A percentile compares a stretch with the other conserved stretches of the same genome.
Evolutionary conservation across 2,329 filamentous ascomycete genomes (phyloP).

Genomic region (Xylariaceae sp.): DNA sequence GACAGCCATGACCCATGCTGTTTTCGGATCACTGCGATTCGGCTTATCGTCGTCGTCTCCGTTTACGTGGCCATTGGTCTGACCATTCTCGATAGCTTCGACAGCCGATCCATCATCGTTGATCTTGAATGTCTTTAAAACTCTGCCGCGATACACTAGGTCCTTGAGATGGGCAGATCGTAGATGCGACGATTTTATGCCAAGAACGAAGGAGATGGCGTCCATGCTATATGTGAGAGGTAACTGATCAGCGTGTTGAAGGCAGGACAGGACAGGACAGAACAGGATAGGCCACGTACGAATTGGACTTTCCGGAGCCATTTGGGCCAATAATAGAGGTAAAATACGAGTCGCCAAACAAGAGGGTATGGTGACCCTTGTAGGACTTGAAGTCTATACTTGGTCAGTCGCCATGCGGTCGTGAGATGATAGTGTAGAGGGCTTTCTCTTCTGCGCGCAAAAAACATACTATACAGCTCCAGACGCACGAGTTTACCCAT

Average conservation of each 20-base stretch:
- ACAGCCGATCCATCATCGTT: constrained; percentile 81
- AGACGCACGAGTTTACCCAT: constrained; percentile 97
- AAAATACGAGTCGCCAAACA: constrained; percentile 97
- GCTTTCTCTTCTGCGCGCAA: constrained; percentile 12
- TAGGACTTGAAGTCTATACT: constrained; percentile 89
- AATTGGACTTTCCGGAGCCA: constrained; percentile 99
- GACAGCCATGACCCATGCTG: constrained; percentile 98
- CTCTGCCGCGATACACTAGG: constrained; percentile 90
- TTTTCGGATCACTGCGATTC: constrained; percentile 79
- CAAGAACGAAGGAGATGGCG: constrained; percentile 96
- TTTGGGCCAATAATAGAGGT: constrained; percentile 99
- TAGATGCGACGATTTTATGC: constrained; percentile 97
- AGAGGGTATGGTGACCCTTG: constrained; percentile 88
- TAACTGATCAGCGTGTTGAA: constrained; percentile 22
- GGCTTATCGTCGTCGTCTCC: constrained; percentile 58
- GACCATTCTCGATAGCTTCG: constrained; percentile 50
- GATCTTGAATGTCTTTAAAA: constrained; percentile 86
- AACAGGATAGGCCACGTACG: constrained; percentile 49
- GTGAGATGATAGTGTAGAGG: constrained; percentile 32
- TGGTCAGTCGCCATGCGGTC: constrained; percentile 9
- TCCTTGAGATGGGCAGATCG: constrained; percentile 91
- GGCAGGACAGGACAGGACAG: not conserved
- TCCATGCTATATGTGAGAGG: constrained; percentile 66
- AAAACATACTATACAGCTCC: constrained; percentile 65
- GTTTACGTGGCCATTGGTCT: constrained; percentile 55